Evolutionary conservation across 306 rosid species (phyloP), one percentile per base, ranked within the genome.

Genomic region (Myrica gale): DNA sequence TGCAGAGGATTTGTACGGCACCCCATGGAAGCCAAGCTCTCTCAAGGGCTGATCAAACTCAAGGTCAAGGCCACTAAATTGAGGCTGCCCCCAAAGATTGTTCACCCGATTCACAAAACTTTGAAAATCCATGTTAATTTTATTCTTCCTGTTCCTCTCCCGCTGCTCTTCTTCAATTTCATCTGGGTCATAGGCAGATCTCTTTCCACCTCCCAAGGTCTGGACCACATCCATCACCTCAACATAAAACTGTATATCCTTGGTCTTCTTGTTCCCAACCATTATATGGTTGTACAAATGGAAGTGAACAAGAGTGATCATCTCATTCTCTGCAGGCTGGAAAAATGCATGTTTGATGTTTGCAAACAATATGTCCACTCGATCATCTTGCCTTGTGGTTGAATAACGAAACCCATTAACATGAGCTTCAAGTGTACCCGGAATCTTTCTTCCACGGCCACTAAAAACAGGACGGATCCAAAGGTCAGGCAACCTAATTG

Each of bases 241-340:
- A 72, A 90, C 85, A 69, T 87, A 94, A 83, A 94, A 94, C 61
- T 90, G 98, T 15, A 91, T 95, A 75, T 94, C 97, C 87, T 92
- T 94, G 67, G 98, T 91, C 84, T 94, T 94, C 82, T 94, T 94
- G 84, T 88, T 94, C 69, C 95, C 98, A 46, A 92, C 97, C 98
- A 94, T 94, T 41, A 91, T 94, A 81, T 94, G 96, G 79, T 94
- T 89, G 85, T 92, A 97, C 82, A 94, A 83, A 89, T 94, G 96
- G 77, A 91, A 94, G 81, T 94, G 98, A 71, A 94, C 84, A 7
- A 94, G 90, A 26, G 97, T 94, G 83, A 91, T 94, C 98, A 94
- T 91, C 81, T 94, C 98, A 80, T 94, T 94, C 80, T 94, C 97
- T 16, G 98, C 97, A n/a, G 98, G 97, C 90, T 92, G 98, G 74